Evolutionary conservation across 2,329 filamentous ascomycete genomes (phyloP).

Genomic region (Talaromyces sp.): DNA sequence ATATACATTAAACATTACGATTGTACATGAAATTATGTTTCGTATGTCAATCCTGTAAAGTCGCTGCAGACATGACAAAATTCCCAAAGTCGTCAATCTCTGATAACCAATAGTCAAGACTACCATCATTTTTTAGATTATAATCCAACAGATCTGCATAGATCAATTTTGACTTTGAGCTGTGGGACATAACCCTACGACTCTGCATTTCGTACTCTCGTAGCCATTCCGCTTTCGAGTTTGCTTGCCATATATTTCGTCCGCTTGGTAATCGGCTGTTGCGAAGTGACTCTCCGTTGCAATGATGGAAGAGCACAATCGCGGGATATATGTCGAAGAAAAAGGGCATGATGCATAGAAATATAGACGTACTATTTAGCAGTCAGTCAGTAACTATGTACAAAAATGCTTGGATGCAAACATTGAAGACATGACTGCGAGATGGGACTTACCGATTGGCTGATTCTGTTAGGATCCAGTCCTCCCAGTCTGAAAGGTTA

Average conservation of each 20-base stretch:
- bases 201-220: constrained; percentile 8
- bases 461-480: constrained; percentile 11
- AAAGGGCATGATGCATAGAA: background rate
- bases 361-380: constrained; percentile 3
- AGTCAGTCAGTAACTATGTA: background rate
- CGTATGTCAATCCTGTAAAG: background rate
- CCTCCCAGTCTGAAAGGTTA: background rate
- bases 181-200: background rate
- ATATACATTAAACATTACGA: background rate
- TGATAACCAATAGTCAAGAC: constrained; percentile 14
- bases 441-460: background rate
- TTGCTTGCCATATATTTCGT: constrained; percentile 11
- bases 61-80: constrained; percentile 12
- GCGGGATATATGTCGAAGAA: constrained; percentile 4
- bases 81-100: constrained; percentile 16
- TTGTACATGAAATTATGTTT: background rate
- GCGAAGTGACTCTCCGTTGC: background rate
- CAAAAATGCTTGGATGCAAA: background rate
- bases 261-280: constrained; percentile 3
- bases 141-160: constrained; percentile 8
- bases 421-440: background rate
- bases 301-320: constrained; percentile 6
- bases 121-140: background rate
- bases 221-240: background rate
- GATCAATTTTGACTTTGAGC: background rate